A percentile compares a stretch with the other conserved stretches of the same genome.
phyloP scores from a whole-genome alignment of 2,329 filamentous ascomycete genomes.

The Aspergillus melleus region DNA sequence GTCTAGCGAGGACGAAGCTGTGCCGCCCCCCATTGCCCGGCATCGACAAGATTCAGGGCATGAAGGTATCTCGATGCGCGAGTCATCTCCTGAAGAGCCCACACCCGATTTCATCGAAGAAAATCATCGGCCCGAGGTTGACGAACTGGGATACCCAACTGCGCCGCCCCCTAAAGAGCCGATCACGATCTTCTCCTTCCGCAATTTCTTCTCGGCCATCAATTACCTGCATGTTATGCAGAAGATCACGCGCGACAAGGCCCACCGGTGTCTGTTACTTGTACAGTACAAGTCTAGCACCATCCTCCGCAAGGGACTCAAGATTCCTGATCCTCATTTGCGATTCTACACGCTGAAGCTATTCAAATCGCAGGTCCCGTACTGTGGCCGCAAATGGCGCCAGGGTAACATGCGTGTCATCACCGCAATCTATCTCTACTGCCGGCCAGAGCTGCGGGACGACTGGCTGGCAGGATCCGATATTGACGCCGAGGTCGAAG shows the following conservation, averaged over 20 bases:
- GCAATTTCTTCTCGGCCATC: conserved; percentile 93
- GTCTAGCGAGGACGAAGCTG: conserved; percentile 68
- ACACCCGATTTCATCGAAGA: conserved; percentile 25
- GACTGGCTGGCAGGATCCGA: conserved; percentile 91
- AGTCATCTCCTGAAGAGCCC: conserved; percentile 27
- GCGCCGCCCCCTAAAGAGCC: conserved; percentile 67
- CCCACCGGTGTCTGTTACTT: conserved; percentile 88
- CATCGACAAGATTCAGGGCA: conserved; percentile 45
- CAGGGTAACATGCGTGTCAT: conserved; percentile 99
- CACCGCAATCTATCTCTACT: conserved; percentile 92
- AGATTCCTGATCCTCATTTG: conserved; percentile 82
- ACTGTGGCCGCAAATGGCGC: conserved; percentile 96
- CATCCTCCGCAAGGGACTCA: conserved; percentile 87
- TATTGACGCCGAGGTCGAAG: conserved; percentile 90
- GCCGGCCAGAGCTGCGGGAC: conserved; percentile 85
- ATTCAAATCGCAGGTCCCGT: conserved; percentile 98
- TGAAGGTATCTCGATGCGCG: conserved; percentile 25
- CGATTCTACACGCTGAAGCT: conserved; percentile 94
- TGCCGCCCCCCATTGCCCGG: conserved; percentile 76
- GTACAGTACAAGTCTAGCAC: conserved; percentile 94
- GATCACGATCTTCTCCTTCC: conserved; percentile 86
- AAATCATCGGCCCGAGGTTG: conserved; percentile 60
- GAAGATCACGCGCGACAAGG: conserved; percentile 94
- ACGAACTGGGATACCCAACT: conserved; percentile 80
- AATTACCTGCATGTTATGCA: conserved; percentile 96